Percentiles rank a stretch among this genome's conserved stretches.
Conservation (phyloP, 2,329 filamentous ascomycete genomes). For the Pleurostoma richardsiae region DNA sequence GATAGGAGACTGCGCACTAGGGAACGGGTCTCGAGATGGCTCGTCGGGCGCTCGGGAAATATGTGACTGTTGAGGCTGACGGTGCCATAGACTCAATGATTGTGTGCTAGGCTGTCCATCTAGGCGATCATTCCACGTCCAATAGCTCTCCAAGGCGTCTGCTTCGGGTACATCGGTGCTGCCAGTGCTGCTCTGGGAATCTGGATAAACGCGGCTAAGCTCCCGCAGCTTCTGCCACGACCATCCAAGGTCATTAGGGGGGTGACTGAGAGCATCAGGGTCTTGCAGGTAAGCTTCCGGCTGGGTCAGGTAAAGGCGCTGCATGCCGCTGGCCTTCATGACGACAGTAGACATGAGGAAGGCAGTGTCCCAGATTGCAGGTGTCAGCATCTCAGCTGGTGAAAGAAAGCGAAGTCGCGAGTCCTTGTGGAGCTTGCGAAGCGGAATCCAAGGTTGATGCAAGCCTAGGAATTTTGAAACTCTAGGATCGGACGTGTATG, state of each 20-base stretch:
- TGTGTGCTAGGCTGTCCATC: conserved; percentile 50
- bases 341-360: conserved; percentile 67
- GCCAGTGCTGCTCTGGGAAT: conserved; percentile 33
- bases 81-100: conserved; percentile 28
- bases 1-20: conserved; percentile 27
- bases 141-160: conserved; percentile 60
- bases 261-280: conserved; percentile 19
- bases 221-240: conserved; percentile 66
- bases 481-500: conserved; percentile 21
- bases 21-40: conserved; percentile 34
- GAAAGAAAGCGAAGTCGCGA: conserved; percentile 66
- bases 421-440: conserved; percentile 72
- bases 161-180: conserved; percentile 48
- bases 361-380: conserved; percentile 64
- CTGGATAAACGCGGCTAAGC: conserved; percentile 51
- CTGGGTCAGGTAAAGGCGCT: conserved; percentile 71
- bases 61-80: conserved; percentile 31
- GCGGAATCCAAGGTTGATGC: conserved; percentile 65
- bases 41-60: conserved; percentile 32
- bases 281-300: conserved; percentile 70
- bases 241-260: conserved; percentile 53
- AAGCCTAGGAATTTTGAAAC: conserved; percentile 52
- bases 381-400: conserved; percentile 67
- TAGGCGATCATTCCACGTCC: conserved; percentile 60
- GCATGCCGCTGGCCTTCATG: conserved; percentile 62